phyloP scores from a whole-genome alignment of 2,329 filamentous ascomycete genomes.

The Bipolaris sorokiniana region DNA sequence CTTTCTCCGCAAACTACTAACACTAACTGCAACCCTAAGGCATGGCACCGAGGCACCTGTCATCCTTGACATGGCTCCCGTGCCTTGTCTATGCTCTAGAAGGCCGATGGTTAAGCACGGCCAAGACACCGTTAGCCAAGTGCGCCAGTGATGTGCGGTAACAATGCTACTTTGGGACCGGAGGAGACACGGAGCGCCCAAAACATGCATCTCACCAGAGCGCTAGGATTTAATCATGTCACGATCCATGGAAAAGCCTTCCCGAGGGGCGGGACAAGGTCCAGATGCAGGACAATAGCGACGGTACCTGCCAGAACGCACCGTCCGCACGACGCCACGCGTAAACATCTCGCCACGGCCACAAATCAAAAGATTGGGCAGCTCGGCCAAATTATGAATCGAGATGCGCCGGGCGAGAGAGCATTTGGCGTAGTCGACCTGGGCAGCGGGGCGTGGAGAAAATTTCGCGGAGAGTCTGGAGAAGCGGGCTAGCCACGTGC shows the following conservation, averaged over 20 bases:
- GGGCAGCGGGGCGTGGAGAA: slow-evolving; percentile 18
- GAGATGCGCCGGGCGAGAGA: slow-evolving; percentile 2
- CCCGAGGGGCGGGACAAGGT: slow-evolving; percentile 23
- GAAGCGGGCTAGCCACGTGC: slow-evolving; percentile 12
- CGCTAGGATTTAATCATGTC: slow-evolving; percentile 4
- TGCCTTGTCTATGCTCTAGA: slow-evolving; percentile 19
- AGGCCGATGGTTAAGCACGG: slow-evolving; percentile 13
- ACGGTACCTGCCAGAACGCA: slow-evolving; percentile 20
- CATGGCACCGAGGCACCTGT: slow-evolving; percentile 25
- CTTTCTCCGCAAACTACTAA: slow-evolving; percentile 31
- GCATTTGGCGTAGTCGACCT: slow-evolving; percentile 8
- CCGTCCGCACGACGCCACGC: slow-evolving; percentile 12
- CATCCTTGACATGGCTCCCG: slow-evolving; percentile 18
- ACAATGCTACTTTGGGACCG: slow-evolving; percentile 14
- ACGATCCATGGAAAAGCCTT: slow-evolving; percentile 8
- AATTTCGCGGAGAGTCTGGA: slow-evolving; percentile 27
- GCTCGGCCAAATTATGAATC: slow-evolving; percentile 13
- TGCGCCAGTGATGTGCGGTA: slow-evolving; percentile 22
- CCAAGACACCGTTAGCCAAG: slow-evolving; percentile 31
- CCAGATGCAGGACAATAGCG: slow-evolving; percentile 22
- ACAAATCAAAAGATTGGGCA: slow-evolving; percentile 14
- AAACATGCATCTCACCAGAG: neutral
- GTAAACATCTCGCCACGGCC: neutral
- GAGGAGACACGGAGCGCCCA: slow-evolving; percentile 3
- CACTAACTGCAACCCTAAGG: slow-evolving; percentile 11